These are phyloP conservation scores for Phaeosphaeriaceae sp. DNA, from an alignment of 2,329 filamentous ascomycete species.

Conservation along the genomic window DNA sequence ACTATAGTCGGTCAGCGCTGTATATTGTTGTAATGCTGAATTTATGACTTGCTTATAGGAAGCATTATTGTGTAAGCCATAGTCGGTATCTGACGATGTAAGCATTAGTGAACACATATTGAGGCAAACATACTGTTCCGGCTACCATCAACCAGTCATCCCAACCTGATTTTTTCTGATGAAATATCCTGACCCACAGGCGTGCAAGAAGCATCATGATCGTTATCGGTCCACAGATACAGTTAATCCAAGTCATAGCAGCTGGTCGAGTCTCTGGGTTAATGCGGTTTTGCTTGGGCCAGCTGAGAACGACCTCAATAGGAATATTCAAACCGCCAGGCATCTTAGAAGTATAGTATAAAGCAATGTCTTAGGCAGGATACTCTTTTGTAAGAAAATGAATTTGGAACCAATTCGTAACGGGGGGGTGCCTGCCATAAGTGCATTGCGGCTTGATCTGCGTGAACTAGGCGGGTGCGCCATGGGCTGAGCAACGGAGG, in stretches of 20 bases:
- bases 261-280: conserved; percentile 30
- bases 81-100: conserved; percentile 20
- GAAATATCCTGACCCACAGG: conserved; percentile 36
- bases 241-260: conserved; percentile 23
- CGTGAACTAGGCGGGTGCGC: not conserved
- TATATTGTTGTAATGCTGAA: not conserved
- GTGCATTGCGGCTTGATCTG: conserved; percentile 17
- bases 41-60: conserved; percentile 22
- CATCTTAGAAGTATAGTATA: conserved; percentile 22
- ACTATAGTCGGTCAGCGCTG: conserved; percentile 22
- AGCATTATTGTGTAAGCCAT: conserved; percentile 28
- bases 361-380: not conserved
- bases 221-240: conserved; percentile 31
- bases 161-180: conserved; percentile 32
- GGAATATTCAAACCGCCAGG: conserved; percentile 39
- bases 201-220: conserved; percentile 29
- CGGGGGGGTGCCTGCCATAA: conserved; percentile 28
- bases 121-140: conserved; percentile 24
- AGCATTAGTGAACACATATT: conserved; percentile 1
- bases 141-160: conserved; percentile 42
- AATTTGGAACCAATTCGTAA: not conserved
- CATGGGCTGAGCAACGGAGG: not conserved
- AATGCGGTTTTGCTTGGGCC: conserved; percentile 33
- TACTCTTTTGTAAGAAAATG: not conserved
- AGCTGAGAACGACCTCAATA: conserved; percentile 28